phyloP scores from a whole-genome alignment of 257 asterid genomes.

The Nicotiana benthamiana region DNA sequence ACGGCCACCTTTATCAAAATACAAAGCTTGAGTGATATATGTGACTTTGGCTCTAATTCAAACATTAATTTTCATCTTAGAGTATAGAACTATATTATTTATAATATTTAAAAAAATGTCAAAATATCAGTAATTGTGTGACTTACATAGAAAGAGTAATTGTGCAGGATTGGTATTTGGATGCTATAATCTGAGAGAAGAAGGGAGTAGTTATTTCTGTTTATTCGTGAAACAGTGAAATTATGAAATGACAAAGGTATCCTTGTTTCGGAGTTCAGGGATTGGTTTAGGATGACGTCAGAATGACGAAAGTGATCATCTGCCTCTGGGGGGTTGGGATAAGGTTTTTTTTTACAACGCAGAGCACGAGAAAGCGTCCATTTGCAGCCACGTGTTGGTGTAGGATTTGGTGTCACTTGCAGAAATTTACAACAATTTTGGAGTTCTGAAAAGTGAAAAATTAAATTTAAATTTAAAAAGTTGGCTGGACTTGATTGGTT shows the following conservation, averaged over 20 bases:
- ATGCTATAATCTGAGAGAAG: too few relatives aligned
- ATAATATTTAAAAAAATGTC: too few relatives aligned
- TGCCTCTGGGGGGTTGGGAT: neutral
- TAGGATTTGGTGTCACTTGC: slow-evolving; percentile 5
- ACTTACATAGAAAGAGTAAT: too few relatives aligned
- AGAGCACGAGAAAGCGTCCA: slow-evolving; percentile 5
- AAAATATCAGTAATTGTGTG: too few relatives aligned
- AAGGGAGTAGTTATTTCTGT: neutral
- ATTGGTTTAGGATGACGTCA: neutral
- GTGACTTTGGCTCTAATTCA: too few relatives aligned
- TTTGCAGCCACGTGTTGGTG: neutral
- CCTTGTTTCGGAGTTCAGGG: neutral
- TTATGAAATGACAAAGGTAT: neutral
- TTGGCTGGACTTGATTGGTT: slow-evolving; percentile 1
- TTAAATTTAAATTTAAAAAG: neutral
- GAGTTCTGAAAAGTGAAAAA: too few relatives aligned
- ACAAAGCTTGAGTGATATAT: too few relatives aligned
- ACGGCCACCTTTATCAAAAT: too few relatives aligned
- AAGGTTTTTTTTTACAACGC: neutral
- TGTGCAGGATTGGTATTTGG: too few relatives aligned
- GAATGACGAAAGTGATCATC: neutral
- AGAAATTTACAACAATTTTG: neutral
- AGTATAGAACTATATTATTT: too few relatives aligned
- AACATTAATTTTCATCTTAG: too few relatives aligned
- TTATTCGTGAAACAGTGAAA: neutral